phyloP scores from a whole-genome alignment of 257 asterid genomes.

The Solanum medicagineum region DNA sequence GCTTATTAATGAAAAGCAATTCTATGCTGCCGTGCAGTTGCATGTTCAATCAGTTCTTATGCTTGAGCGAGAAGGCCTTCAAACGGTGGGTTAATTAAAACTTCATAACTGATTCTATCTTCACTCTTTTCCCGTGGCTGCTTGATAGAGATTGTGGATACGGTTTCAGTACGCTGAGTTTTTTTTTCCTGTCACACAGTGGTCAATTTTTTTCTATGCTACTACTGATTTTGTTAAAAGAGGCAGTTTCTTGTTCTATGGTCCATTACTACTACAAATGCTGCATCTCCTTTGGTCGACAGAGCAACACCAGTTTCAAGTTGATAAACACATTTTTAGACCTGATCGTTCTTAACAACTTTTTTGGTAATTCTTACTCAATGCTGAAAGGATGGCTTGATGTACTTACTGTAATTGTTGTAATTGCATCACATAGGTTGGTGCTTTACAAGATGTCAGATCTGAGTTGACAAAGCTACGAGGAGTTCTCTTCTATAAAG shows the following conservation, averaged over 20 bases:
- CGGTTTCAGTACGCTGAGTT: not conserved
- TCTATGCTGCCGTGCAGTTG: conserved; percentile 92
- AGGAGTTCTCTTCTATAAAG: conserved; percentile 86
- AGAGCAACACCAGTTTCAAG: not conserved
- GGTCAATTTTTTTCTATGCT: not conserved
- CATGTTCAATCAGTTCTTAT: conserved; percentile 84
- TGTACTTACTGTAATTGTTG: conserved; percentile 10
- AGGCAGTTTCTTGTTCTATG: not conserved
- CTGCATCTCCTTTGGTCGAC: not conserved
- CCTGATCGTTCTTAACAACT: not conserved
- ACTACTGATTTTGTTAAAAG: not conserved
- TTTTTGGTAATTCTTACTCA: not conserved
- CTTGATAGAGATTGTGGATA: not conserved
- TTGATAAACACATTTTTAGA: not conserved
- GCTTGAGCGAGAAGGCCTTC: conserved; percentile 99
- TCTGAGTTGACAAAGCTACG: conserved; percentile 89
- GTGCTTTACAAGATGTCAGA: conserved; percentile 99
- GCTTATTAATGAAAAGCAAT: conserved; percentile 82
- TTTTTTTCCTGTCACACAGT: not conserved
- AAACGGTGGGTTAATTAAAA: conserved; percentile 49
- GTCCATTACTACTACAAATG: not conserved
- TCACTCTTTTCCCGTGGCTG: not conserved
- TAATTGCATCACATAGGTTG: conserved; percentile 48
- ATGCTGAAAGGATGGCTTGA: conserved; percentile 11
- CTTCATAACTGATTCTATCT: not conserved